Conservation (phyloP, 192 early-diverging fungal species). For the Coemansia sp. region DNA sequence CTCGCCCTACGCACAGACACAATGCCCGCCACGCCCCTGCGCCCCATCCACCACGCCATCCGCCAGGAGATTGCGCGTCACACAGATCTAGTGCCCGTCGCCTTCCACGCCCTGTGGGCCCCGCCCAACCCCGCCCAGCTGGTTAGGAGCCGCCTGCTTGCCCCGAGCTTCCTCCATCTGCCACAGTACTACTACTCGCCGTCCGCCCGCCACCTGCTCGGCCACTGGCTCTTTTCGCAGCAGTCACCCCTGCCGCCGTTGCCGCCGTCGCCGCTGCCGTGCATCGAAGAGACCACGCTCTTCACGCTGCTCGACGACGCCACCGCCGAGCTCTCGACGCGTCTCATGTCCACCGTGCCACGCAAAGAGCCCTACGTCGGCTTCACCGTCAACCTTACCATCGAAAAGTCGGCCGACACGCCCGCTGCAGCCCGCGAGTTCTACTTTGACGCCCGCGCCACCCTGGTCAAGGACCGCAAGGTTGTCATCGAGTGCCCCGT, state of each 20-base stretch:
- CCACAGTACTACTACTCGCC: slow-evolving; percentile 24
- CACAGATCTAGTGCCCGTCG: slow-evolving; percentile 12
- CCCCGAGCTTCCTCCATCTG: neutral
- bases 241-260: slow-evolving; percentile 5
- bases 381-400: slow-evolving; percentile 34
- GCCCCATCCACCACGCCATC: slow-evolving; percentile 12
- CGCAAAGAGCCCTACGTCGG: slow-evolving; percentile 3
- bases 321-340: slow-evolving; percentile 21
- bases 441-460: slow-evolving; percentile 16
- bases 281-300: slow-evolving; percentile 18
- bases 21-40: neutral
- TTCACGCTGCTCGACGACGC: slow-evolving; percentile 30
- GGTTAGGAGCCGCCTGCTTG: slow-evolving; percentile 10
- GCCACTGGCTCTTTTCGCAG: slow-evolving; percentile 22
- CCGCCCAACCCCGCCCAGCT: slow-evolving; percentile 7
- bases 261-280: neutral
- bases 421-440: slow-evolving; percentile 6
- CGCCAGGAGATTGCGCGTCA: slow-evolving; percentile 1
- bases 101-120: slow-evolving; percentile 24
- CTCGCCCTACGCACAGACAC: neutral
- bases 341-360: neutral
- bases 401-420: neutral
- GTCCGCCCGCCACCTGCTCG: slow-evolving; percentile 1
- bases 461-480: slow-evolving; percentile 6
- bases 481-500: slow-evolving; percentile 18